Conservation (phyloP, 108 stramenopile genomes). For the Cyclotella distinguenda region DNA sequence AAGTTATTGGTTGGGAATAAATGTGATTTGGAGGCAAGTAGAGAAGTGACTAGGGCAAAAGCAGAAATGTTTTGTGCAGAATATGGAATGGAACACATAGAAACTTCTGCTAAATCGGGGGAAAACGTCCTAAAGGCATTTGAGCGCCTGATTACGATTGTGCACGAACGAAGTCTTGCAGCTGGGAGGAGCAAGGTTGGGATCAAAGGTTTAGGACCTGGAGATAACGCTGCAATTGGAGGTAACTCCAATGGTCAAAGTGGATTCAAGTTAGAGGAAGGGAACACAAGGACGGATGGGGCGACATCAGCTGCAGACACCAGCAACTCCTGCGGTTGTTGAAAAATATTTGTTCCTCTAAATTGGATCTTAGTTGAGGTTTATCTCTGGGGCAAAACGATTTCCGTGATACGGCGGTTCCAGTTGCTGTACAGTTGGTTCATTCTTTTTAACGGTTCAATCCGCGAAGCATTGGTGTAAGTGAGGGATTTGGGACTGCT, state of each 20-base stretch:
- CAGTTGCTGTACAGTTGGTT: no score
- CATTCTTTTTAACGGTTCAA: no score
- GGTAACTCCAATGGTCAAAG: constrained; percentile 1
- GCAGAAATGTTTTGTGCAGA: constrained; percentile 79
- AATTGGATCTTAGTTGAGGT: not conserved
- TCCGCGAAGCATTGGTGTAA: no score
- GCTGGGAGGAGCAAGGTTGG: constrained; percentile 42
- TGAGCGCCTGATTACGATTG: constrained; percentile 84
- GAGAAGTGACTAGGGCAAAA: constrained; percentile 78
- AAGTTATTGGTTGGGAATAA: constrained; percentile 90
- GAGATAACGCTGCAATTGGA: constrained; percentile 9
- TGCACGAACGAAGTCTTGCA: constrained; percentile 76
- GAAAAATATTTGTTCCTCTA: not conserved
- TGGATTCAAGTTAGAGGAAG: constrained; percentile 42
- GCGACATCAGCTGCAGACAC: constrained; percentile 25
- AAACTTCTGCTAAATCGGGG: constrained; percentile 80
- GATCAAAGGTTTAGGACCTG: constrained; percentile 53
- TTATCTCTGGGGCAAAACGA: no score
- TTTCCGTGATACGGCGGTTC: no score
- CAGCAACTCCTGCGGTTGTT: constrained; percentile 40
- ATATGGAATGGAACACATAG: constrained; percentile 86
- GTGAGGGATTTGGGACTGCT: no score
- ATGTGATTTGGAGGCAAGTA: constrained; percentile 71
- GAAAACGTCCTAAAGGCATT: constrained; percentile 81
- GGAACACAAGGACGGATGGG: constrained; percentile 36